A percentile compares a stretch with the other conserved stretches of the same genome.
Conservation (phyloP, 345 rosid genomes). For the Crucihimalaya himalaica region DNA sequence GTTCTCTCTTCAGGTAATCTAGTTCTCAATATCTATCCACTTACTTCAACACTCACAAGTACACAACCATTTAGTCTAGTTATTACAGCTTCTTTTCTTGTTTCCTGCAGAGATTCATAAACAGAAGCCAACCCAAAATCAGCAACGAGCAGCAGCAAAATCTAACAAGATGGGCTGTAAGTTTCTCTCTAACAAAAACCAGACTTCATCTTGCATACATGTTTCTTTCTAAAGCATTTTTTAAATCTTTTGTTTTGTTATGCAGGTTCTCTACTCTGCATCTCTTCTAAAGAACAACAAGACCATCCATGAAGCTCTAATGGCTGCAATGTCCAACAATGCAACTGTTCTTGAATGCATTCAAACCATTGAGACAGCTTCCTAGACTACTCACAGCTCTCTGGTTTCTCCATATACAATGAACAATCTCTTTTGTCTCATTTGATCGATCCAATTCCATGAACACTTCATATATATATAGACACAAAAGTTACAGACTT, state of each 20-base stretch:
- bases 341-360: conserved; percentile 82
- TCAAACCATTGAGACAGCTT: conserved; percentile 68
- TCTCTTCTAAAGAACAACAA: conserved; percentile 84
- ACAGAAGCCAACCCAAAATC: conserved; percentile 77
- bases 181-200: conserved; percentile 20
- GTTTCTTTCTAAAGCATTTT: background rate
- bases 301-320: conserved; percentile 65
- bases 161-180: conserved; percentile 97
- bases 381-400: conserved; percentile 32
- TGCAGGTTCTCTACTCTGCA: conserved; percentile 80
- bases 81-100: background rate
- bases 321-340: conserved; percentile 75
- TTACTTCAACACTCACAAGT: background rate
- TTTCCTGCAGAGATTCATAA: conserved; percentile 70
- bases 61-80: conserved; percentile 4
- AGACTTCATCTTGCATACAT: background rate
- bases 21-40: background rate
- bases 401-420: background rate
- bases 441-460: background rate
- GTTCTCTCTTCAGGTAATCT: conserved; percentile 85
- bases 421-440: background rate
- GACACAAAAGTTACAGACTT: conserved; percentile 30
- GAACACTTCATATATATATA: background rate
- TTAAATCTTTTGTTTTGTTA: background rate
- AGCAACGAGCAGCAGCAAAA: conserved; percentile 92